Evolutionary conservation across 2,329 filamentous ascomycete species (phyloP).

Genomic region (Cytospora schulzeri): DNA sequence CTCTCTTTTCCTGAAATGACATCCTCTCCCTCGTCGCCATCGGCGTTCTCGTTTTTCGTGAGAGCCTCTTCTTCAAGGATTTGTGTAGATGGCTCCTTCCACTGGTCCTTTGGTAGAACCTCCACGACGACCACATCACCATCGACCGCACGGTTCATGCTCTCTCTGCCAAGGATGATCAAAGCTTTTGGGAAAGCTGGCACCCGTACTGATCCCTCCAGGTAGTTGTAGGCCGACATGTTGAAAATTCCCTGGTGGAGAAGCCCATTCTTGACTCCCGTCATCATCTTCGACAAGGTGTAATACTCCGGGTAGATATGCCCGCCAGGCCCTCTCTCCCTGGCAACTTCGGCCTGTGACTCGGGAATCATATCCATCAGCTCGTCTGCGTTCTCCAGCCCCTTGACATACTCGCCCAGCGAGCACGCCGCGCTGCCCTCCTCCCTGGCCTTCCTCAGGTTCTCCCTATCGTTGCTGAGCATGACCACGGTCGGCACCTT

Average conservation of each 20-base stretch:
- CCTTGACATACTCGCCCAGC: conserved; percentile 76
- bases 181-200: conserved; percentile 88
- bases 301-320: conserved; percentile 89
- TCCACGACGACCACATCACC: conserved; percentile 94
- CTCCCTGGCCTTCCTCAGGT: conserved; percentile 76
- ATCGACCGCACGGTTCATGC: conserved; percentile 91
- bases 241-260: conserved; percentile 95
- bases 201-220: conserved; percentile 90
- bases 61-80: conserved; percentile 93
- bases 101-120: conserved; percentile 89
- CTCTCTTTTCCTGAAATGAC: conserved; percentile 89
- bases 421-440: conserved; percentile 73
- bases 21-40: conserved; percentile 73
- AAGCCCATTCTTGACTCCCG: conserved; percentile 83
- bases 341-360: conserved; percentile 66
- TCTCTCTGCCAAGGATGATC: conserved; percentile 86
- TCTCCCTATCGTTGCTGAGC: conserved; percentile 90
- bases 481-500: conserved; percentile 80
- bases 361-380: conserved; percentile 93
- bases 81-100: conserved; percentile 94
- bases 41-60: conserved; percentile 91
- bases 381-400: conserved; percentile 79
- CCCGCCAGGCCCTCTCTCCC: conserved; percentile 64
- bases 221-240: conserved; percentile 95
- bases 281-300: conserved; percentile 89